These are phyloP conservation scores for Cladosporium sp. DNA, from an alignment of 2,329 filamentous ascomycete genomes.

Conservation along the genomic window DNA sequence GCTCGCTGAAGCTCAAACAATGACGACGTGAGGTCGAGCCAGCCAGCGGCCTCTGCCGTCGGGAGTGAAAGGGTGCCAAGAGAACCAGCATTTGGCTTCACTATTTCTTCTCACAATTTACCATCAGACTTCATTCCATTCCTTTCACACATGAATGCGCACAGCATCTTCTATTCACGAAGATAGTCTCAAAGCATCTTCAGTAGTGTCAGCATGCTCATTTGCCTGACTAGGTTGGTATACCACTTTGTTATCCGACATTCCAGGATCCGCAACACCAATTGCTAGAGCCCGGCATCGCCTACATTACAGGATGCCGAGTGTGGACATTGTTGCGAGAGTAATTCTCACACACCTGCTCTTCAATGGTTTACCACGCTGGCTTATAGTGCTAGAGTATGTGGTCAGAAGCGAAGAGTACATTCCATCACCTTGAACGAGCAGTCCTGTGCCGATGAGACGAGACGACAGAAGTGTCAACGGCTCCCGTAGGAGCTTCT, in stretches of 20 bases:
- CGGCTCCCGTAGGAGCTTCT: too few species aligned
- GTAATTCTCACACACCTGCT: slow-evolving; percentile 14
- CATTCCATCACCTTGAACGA: neutral
- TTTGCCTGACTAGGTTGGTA: neutral
- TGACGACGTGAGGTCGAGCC: slow-evolving; percentile 8
- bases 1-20: neutral
- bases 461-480: too few species aligned
- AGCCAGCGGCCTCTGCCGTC: neutral
- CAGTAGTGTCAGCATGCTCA: too few species aligned
- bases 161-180: too few species aligned
- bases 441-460: too few species aligned
- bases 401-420: slow-evolving; percentile 12
- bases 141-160: too few species aligned
- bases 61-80: slow-evolving; percentile 1
- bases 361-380: slow-evolving; percentile 12
- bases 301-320: slow-evolving; percentile 16
- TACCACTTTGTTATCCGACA: neutral
- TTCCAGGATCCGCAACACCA: slow-evolving; percentile 5
- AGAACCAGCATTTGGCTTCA: neutral
- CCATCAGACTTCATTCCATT: neutral
- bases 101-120: neutral
- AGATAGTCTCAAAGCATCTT: too few species aligned
- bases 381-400: slow-evolving; percentile 7
- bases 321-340: slow-evolving; percentile 30
- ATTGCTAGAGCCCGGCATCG: slow-evolving; percentile 27